Evolutionary conservation across 2,329 filamentous ascomycete genomes (phyloP), one percentile per base, ranked within the genome.

Genomic region (Diplodia mutila): DNA sequence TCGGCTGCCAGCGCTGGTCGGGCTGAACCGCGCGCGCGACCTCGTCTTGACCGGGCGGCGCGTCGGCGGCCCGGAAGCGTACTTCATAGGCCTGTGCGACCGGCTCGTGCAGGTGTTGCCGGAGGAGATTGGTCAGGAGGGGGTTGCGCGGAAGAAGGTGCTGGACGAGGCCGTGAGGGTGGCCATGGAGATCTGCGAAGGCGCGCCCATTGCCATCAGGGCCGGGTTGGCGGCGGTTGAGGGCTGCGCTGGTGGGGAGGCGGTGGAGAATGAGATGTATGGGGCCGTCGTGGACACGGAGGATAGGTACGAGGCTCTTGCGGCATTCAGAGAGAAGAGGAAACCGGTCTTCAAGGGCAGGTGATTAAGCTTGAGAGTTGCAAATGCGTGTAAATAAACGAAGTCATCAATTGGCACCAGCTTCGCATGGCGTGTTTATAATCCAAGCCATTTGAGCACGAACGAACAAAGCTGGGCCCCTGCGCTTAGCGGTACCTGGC

Each of bases 21-120:
- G 95, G 5, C 81, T 91, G 27, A 84, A 86, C 29, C 89, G 93
- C 66, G 95, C 95, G n/a, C 86, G 94, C 61, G 94, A 99, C 78
- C 82, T 98, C 73, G 90, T 98, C 63, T 84, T 98, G 9, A 98
- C 94, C 0, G 95, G 95, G 3, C 87, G 95, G n/a, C 85, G 93
- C 52, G 91, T 99, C 14, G 85, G 86, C 9, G 94, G 89, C 0
- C 83, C 91, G 1, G 95, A 98, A 81, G 92, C 95, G 0, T 97
- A 97, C 80, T 95, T 96, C 78, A 81, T 97, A 21, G 95, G 95
- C 1, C 84, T 99, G 39, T 94, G 92, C 53, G 93, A 98, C 80
- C 85, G 94, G n/a, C 81, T 98, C 34, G 92, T 97, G 27, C 91
- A 97, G 79, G 85, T 97, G 25, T 80, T 87, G 25, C 86, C 87